These are phyloP conservation scores for Prunus padus DNA, from an alignment of 306 rosid species.

Conservation along the genomic window DNA sequence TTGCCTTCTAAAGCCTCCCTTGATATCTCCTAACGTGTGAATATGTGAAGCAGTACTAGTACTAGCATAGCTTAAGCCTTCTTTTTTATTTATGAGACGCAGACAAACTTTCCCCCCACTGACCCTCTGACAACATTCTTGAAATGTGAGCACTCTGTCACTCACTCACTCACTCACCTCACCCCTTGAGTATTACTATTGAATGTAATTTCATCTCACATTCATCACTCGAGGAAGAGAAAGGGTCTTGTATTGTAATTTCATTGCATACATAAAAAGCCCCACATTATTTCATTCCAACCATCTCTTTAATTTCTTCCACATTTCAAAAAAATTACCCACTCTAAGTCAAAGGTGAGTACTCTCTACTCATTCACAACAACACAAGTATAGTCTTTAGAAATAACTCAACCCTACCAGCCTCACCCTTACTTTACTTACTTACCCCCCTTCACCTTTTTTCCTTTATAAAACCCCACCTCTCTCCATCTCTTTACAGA, in stretches of 20 bases:
- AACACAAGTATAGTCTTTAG: not conserved
- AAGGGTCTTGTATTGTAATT: too few relatives aligned
- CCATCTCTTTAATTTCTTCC: too few relatives aligned
- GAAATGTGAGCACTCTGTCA: constrained; percentile 25
- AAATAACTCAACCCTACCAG: not conserved
- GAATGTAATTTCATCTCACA: too few relatives aligned
- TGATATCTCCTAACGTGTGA: constrained; percentile 30
- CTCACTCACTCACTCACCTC: not conserved
- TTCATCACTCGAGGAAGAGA: too few relatives aligned
- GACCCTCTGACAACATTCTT: constrained; percentile 35
- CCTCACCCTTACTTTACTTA: not conserved
- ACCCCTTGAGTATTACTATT: too few relatives aligned
- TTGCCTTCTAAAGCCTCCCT: too few relatives aligned
- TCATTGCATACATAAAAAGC: too few relatives aligned
- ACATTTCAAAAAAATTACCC: too few relatives aligned
- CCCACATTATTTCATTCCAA: too few relatives aligned
- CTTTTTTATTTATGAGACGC: constrained; percentile 7
- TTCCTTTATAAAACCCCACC: constrained; percentile 24
- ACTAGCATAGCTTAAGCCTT: not conserved
- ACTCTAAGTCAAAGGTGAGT: not conserved
- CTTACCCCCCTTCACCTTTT: not conserved
- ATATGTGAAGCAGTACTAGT: not conserved
- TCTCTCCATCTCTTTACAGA: not conserved
- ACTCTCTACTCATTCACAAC: not conserved
- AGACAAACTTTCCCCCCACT: constrained; percentile 30